These are phyloP conservation scores for Saturnispora serradocipensis DNA, from an alignment of 805 yeast species.

Conservation along the genomic window DNA sequence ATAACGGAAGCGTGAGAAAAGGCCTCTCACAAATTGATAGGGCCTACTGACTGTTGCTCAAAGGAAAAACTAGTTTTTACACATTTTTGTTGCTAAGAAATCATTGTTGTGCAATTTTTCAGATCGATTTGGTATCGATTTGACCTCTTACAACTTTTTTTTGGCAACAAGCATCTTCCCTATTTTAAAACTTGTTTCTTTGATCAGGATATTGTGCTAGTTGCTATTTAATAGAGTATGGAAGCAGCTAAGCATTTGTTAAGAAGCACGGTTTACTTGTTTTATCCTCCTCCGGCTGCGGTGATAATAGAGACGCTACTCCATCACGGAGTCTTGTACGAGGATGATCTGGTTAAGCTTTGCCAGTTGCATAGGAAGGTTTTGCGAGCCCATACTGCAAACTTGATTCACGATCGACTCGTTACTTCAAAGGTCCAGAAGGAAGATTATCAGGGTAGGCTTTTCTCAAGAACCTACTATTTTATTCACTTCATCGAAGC, in stretches of 20 bases:
- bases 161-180: background rate
- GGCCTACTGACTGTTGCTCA: too few species aligned
- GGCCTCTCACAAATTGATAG: too few species aligned
- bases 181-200: background rate
- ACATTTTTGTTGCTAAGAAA: too few species aligned
- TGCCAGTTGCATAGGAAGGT: slow-evolving; percentile 82
- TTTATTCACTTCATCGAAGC: slow-evolving; percentile 82
- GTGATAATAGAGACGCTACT: slow-evolving; percentile 80
- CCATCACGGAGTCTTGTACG: slow-evolving; percentile 82
- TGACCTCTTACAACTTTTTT: background rate
- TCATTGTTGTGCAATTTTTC: background rate
- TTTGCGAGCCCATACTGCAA: slow-evolving; percentile 70
- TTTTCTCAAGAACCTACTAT: slow-evolving; percentile 73
- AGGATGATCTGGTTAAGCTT: slow-evolving; percentile 78
- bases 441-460: slow-evolving; percentile 59
- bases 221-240: background rate
- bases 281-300: slow-evolving; percentile 77
- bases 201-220: background rate
- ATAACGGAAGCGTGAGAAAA: too few species aligned
- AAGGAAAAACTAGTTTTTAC: too few species aligned
- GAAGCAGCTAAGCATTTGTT: slow-evolving; percentile 33
- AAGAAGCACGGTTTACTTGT: slow-evolving; percentile 76
- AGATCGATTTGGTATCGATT: background rate
- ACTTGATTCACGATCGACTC: slow-evolving; percentile 75
- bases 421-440: slow-evolving; percentile 63